Evolutionary conservation across 345 rosid species (phyloP).

Genomic region (Pugionium dolabratum): DNA sequence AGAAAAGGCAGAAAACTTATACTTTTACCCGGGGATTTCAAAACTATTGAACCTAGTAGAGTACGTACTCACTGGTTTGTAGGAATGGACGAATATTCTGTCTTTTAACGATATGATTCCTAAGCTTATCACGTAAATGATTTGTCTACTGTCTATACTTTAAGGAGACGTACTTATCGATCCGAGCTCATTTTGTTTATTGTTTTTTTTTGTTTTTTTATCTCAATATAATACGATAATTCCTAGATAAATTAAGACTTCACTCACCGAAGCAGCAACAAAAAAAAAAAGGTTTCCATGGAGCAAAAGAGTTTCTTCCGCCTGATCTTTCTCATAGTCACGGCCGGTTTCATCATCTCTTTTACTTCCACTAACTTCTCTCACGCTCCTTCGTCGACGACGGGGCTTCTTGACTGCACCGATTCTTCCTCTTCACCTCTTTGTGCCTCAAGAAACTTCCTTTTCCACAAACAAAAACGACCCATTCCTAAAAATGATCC

Average conservation of each 20-base stretch:
- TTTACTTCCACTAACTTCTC: slow-evolving; percentile 64
- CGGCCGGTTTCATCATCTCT: slow-evolving; percentile 51
- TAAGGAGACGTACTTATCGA: not conserved
- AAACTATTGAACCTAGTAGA: not conserved
- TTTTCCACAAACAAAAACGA: slow-evolving; percentile 44
- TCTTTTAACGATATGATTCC: not conserved
- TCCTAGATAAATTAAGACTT: not conserved
- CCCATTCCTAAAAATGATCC: slow-evolving; percentile 28
- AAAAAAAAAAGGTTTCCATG: slow-evolving; percentile 38
- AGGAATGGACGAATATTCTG: not conserved
- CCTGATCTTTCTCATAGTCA: slow-evolving; percentile 48
- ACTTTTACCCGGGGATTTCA: too few relatives aligned
- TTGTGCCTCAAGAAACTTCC: slow-evolving; percentile 60
- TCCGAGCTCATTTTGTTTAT: slow-evolving; percentile 1
- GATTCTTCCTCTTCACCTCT: slow-evolving; percentile 46
- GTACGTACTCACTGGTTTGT: not conserved
- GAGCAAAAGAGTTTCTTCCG: slow-evolving; percentile 57
- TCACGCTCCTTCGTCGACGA: slow-evolving; percentile 41
- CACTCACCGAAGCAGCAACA: slow-evolving; percentile 14
- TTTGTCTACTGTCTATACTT: too few relatives aligned
- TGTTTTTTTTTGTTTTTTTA: not conserved
- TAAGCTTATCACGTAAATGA: not conserved
- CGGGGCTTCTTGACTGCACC: slow-evolving; percentile 54
- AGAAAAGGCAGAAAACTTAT: too few relatives aligned
- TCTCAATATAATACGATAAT: slow-evolving; percentile 25